Conservation (phyloP, 805 yeast genomes). For the Pichia gijzeniarum region DNA sequence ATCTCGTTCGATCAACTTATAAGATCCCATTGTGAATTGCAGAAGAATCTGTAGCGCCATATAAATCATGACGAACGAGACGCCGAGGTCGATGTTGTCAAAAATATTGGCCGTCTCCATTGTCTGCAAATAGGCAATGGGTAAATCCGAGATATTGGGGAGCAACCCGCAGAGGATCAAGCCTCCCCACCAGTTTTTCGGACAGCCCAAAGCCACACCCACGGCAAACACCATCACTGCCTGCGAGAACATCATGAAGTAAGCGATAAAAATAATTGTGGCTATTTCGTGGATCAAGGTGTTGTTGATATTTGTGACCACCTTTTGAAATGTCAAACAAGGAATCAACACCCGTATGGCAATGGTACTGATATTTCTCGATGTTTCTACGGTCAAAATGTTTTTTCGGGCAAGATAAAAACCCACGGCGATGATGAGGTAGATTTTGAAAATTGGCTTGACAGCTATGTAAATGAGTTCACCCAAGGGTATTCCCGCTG, state of each 20-base stretch:
- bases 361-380: slow-evolving; percentile 63
- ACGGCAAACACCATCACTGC: slow-evolving; percentile 19
- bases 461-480: slow-evolving; percentile 69
- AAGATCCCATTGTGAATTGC: slow-evolving; percentile 73
- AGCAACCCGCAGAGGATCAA: slow-evolving; percentile 59
- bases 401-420: slow-evolving; percentile 55
- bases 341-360: slow-evolving; percentile 71
- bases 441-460: slow-evolving; percentile 80
- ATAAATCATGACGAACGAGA: slow-evolving; percentile 80
- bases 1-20: slow-evolving; percentile 63
- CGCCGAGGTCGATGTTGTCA: slow-evolving; percentile 60
- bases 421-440: slow-evolving; percentile 65
- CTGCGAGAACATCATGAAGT: slow-evolving; percentile 34
- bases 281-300: slow-evolving; percentile 67
- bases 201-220: slow-evolving; percentile 51
- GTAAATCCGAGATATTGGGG: slow-evolving; percentile 77
- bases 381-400: slow-evolving; percentile 60
- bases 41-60: slow-evolving; percentile 58
- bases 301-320: slow-evolving; percentile 59
- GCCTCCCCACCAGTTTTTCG: slow-evolving; percentile 74
- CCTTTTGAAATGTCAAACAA: slow-evolving; percentile 65
- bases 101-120: slow-evolving; percentile 59
- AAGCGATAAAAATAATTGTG: slow-evolving; percentile 45
- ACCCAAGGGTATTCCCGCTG: slow-evolving; percentile 39
- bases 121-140: slow-evolving; percentile 77